Base-by-base conservation (phyloP, 2,329 filamentous ascomycete species). In the Aspergillus japonicus region DNA sequence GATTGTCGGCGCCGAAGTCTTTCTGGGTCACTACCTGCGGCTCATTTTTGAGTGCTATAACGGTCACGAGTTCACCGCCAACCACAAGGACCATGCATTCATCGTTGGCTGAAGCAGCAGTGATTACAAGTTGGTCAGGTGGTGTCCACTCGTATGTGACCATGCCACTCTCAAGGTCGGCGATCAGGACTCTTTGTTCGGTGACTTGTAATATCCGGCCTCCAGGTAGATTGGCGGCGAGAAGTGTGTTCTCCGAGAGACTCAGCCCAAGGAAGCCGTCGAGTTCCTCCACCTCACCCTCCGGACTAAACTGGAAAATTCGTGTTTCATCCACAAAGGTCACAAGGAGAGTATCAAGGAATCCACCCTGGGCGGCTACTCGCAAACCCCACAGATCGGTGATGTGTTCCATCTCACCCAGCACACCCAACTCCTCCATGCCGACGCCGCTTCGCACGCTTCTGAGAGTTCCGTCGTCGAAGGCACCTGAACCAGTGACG, bases 401-500 rank as follows among this genome's bases (percentile, higher is more conserved):
- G 47, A 91, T 87, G 70, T 88, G 85, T 33, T 87, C 82, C 77
- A 98, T 87, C 50, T 96, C 89, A 39, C 88, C 90, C 8, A 98
- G 80, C 5, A 94, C 83, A 21, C 92, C 94, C 16, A 93, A 78
- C 58, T 97, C 92, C 72, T 97, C 92, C 54, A 98, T 83, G 0
- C 93, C 93, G 54, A 99, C 93, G 53, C 95, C 96, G 72, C 94
- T 98, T 57, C 95, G 85, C 23, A 99, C 91, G 71, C 92, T 96
- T 61, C 95, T 84, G 56, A 99, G 78, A 58, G 90, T 94, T 19
- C 95, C 95, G 69, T 96, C 92, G 64, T 90, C 88, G 71, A 91
- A 95, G 0, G 91, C 92, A 29, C 95, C 95, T 57, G 93, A 97
- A 0, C 92, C 94, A 2, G 94, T 93, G 11, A 99, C 92, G 62